Conservation (phyloP, 192 early-diverging fungal genomes). For the Rhizoclosmatium sp. region DNA sequence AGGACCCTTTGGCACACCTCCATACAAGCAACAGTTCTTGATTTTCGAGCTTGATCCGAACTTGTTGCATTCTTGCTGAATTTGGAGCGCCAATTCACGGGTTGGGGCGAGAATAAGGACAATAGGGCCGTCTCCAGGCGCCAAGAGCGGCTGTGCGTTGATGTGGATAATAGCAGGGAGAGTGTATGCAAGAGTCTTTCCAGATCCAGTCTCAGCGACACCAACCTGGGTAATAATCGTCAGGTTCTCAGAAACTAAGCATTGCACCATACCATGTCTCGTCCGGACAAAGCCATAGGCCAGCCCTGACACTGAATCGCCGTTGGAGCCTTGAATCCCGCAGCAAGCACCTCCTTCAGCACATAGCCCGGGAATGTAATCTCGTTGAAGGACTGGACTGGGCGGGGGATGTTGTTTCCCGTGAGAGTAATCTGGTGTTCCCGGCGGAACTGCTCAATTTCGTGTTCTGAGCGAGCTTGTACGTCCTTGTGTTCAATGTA, state of each 20-base stretch:
- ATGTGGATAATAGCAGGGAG: slow-evolving; percentile 97
- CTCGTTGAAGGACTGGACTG: slow-evolving; percentile 87
- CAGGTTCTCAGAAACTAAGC: slow-evolving; percentile 1
- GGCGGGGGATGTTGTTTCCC: slow-evolving; percentile 89
- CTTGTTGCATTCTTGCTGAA: slow-evolving; percentile 94
- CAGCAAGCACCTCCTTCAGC: slow-evolving; percentile 81
- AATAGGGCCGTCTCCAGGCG: slow-evolving; percentile 95
- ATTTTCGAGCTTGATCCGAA: slow-evolving; percentile 89
- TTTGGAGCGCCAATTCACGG: slow-evolving; percentile 96
- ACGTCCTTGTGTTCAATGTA: slow-evolving; percentile 88
- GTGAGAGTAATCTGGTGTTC: slow-evolving; percentile 84
- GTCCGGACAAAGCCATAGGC: slow-evolving; percentile 97
- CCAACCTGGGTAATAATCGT: slow-evolving; percentile 43
- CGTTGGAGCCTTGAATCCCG: slow-evolving; percentile 89
- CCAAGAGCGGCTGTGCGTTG: slow-evolving; percentile 92
- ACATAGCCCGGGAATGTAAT: slow-evolving; percentile 93
- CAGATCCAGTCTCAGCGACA: slow-evolving; percentile 62
- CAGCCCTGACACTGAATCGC: slow-evolving; percentile 97
- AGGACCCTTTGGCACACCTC: slow-evolving; percentile 89
- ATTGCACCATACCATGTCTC: slow-evolving; percentile 79
- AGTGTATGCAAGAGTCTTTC: slow-evolving; percentile 94
- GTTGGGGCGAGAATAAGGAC: slow-evolving; percentile 96
- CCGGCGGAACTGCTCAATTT: slow-evolving; percentile 80
- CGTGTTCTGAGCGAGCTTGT: slow-evolving; percentile 65
- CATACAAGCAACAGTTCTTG: slow-evolving; percentile 95